These are phyloP conservation scores for Nemania serpens DNA, from an alignment of 2,329 filamentous ascomycete genomes.

Conservation along the genomic window DNA sequence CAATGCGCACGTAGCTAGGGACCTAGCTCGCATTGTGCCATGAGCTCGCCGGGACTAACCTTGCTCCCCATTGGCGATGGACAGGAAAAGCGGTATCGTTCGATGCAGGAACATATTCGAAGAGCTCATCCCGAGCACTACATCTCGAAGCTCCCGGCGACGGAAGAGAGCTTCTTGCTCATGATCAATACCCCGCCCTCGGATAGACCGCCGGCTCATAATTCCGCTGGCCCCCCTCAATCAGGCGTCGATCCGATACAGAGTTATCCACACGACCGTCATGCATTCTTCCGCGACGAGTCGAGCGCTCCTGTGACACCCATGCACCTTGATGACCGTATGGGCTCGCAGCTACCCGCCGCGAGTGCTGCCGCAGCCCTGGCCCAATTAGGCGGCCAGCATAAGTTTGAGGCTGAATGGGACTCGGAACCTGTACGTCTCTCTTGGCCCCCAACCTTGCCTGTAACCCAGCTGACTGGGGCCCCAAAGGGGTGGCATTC, in stretches of 20 bases:
- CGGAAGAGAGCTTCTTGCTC: constrained; percentile 93
- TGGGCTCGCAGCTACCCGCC: constrained; percentile 66
- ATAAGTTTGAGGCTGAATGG: constrained; percentile 77
- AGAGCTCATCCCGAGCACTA: constrained; percentile 96
- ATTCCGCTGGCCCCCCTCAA: constrained; percentile 39
- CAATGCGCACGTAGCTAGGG: constrained; percentile 8
- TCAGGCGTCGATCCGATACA: constrained; percentile 38
- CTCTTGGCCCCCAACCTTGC: constrained; percentile 15
- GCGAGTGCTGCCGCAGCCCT: constrained; percentile 84
- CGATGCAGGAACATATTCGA: constrained; percentile 99
- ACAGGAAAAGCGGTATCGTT: constrained; percentile 94
- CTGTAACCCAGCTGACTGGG: constrained; percentile 31
- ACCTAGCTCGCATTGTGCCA: constrained; percentile 3
- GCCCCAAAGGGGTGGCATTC: constrained; percentile 68
- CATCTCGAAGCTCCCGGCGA: constrained; percentile 95
- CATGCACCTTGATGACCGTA: constrained; percentile 70
- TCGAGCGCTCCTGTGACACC: constrained; percentile 71
- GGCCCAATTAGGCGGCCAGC: constrained; percentile 74
- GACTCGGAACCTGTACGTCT: constrained; percentile 74
- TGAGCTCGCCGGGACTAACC: constrained; percentile 15
- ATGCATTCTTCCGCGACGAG: constrained; percentile 70
- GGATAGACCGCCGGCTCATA: constrained; percentile 62
- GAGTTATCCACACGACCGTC: constrained; percentile 65
- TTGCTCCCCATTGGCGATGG: constrained; percentile 35
- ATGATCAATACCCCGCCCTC: constrained; percentile 93